Conservation (phyloP, 2,329 filamentous ascomycete genomes). For the Uncinocarpus reesii region DNA sequence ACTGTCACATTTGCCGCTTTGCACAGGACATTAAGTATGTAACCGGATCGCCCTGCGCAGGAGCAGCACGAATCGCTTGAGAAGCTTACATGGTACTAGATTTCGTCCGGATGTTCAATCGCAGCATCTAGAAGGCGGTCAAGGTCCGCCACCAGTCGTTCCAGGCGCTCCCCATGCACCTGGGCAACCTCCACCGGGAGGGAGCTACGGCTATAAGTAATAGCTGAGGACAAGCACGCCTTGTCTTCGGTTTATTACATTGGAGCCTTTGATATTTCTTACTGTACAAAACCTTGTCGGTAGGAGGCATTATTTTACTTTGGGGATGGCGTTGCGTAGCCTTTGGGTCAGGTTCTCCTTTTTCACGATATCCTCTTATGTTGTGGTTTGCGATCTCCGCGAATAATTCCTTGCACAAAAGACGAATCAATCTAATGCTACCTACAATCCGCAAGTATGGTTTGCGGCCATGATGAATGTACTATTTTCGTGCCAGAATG, state of each 20-base stretch:
- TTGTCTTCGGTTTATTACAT: not conserved
- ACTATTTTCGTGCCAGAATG: too few species aligned
- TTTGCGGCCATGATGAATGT: too few species aligned
- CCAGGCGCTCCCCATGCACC: constrained; percentile 4
- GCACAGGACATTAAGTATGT: constrained; percentile 18
- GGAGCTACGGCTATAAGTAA: constrained; percentile 13
- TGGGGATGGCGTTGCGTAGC: too few species aligned
- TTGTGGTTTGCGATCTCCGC: too few species aligned
- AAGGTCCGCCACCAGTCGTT: constrained; percentile 8
- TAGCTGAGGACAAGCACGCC: not conserved
- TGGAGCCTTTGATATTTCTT: not conserved
- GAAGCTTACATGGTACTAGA: constrained; percentile 9
- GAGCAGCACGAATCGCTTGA: not conserved
- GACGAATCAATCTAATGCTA: too few species aligned
- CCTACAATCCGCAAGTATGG: too few species aligned
- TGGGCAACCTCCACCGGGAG: constrained; percentile 10
- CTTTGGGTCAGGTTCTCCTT: too few species aligned
- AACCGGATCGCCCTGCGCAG: not conserved
- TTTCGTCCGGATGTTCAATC: constrained; percentile 18
- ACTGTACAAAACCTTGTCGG: too few species aligned
- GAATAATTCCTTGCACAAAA: too few species aligned
- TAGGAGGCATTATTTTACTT: too few species aligned
- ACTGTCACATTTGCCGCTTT: constrained; percentile 19
- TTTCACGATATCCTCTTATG: too few species aligned
- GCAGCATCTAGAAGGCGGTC: constrained; percentile 13